Evolutionary conservation across 2,329 filamentous ascomycete genomes (phyloP).

Genomic region (Atkinsonella texensis): DNA sequence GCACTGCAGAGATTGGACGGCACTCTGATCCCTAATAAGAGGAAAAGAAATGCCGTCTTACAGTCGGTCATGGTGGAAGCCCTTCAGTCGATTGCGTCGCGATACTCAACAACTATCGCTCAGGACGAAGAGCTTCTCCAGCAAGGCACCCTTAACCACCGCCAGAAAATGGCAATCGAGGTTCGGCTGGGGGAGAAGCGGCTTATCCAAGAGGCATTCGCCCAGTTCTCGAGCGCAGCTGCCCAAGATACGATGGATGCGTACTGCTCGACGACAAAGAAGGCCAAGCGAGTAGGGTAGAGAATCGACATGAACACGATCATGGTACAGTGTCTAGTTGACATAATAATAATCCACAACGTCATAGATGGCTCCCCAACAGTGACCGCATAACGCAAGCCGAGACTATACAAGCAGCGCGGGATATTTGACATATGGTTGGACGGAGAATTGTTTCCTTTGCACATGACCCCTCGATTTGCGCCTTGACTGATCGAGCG

Average conservation of each 20-base stretch:
- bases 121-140: constrained; percentile 29
- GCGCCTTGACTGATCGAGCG: neutral
- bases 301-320: neutral
- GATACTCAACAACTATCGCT: constrained; percentile 30
- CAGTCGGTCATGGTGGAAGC: constrained; percentile 26
- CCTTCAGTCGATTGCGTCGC: constrained; percentile 24
- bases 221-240: constrained; percentile 15
- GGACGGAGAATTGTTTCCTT: neutral
- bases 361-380: neutral
- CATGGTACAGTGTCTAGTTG: neutral
- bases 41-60: constrained; percentile 34
- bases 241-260: constrained; percentile 12
- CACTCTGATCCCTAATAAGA: constrained; percentile 34
- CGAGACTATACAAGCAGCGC: neutral
- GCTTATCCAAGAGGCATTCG: constrained; percentile 44
- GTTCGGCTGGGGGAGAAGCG: constrained; percentile 64
- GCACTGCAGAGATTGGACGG: constrained; percentile 32
- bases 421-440: neutral
- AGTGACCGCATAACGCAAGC: neutral
- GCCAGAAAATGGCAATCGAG: constrained; percentile 47
- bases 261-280: constrained; percentile 18
- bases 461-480: neutral
- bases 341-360: neutral
- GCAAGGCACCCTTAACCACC: constrained; percentile 16
- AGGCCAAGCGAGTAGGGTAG: constrained; percentile 15